Evolutionary conservation across 2,329 filamentous ascomycete genomes (phyloP), one percentile per base, ranked within the genome.

Genomic region (Penicillium sp.): DNA sequence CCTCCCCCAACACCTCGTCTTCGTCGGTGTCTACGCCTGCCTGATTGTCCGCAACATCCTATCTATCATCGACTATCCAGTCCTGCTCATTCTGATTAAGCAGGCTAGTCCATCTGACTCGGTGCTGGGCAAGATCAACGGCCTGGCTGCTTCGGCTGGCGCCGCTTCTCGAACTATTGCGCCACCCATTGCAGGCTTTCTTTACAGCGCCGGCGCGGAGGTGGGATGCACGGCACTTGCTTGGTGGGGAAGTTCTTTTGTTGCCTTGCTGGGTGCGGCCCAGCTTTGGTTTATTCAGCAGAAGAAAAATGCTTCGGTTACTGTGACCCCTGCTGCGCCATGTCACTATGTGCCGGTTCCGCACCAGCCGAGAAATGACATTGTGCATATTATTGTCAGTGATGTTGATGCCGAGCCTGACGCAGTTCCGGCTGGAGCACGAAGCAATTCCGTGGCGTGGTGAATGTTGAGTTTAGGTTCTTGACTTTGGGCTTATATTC

Each of bases 51-150:
- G 89, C 63, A 90, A 88, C 65, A 78, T 90, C 57, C 85, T 88
- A 57, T 87, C 87, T 7, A 90, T 91, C 64, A 80, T 91, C 38
- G 85, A 84, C 22, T 89, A 88, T 39, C 89, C 88, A 0, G 82
- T 89, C 8, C 81, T 89, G 0, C 79, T 91, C 28, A 90, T 91
- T 61, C 79, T 91, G 55, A 83, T 91, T 69, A 91, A 91, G 73
- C 87, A 91, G 75, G 87, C 89, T 1, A 85, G 86, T 4, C 87
- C 88, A 0, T 83, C 84, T 4, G 79, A 85, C 3, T 82, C 81
- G 1, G 83, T 86, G 5, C 79, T 91, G 15, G 89, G 89, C 1
- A 87, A 85, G 66, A 89, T 91, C 72, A 91, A 91, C 63, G 89
- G 89, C 0, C 76, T 91, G 8, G 88, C 88, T 50, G 90, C 90